phyloP scores from a whole-genome alignment of 2,329 filamentous ascomycete genomes.

The Phyllosticta paracitricarpa region DNA sequence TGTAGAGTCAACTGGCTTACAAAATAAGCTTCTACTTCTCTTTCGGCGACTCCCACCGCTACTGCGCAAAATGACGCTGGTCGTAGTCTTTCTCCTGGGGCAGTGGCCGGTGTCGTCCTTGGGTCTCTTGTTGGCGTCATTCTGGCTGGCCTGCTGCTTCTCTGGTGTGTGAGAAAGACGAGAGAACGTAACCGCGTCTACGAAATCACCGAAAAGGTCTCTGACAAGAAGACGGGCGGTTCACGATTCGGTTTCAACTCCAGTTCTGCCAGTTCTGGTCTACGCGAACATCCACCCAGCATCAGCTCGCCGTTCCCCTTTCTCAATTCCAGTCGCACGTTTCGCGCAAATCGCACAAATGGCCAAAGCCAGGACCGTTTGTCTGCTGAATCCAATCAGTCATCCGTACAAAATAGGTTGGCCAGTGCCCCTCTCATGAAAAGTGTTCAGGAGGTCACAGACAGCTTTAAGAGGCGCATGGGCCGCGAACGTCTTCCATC shows the following conservation, averaged over 20 bases:
- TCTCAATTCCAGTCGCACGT: background rate
- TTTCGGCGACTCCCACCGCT: background rate
- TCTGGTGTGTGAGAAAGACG: background rate
- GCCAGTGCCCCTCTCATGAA: conserved; percentile 2
- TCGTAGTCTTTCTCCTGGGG: background rate
- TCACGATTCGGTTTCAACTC: background rate
- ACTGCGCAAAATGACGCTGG: background rate
- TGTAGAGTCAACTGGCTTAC: too few species aligned
- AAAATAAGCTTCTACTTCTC: background rate
- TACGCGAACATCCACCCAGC: background rate
- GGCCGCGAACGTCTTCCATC: conserved; percentile 1
- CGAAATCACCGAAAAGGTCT: background rate
- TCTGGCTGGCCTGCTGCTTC: background rate
- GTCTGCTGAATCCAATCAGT: background rate
- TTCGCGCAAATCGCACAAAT: background rate
- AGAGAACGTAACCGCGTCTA: background rate
- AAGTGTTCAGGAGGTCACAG: background rate
- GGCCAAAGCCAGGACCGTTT: background rate
- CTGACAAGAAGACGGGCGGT: background rate
- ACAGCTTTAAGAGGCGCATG: conserved; percentile 1
- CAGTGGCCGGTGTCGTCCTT: background rate
- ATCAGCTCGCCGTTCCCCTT: background rate
- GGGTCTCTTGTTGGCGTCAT: background rate
- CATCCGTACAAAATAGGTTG: background rate
- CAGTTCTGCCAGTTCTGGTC: background rate